Conservation (phyloP, 768 basidiomycete genomes). For the Hemileccinum impolitum region DNA sequence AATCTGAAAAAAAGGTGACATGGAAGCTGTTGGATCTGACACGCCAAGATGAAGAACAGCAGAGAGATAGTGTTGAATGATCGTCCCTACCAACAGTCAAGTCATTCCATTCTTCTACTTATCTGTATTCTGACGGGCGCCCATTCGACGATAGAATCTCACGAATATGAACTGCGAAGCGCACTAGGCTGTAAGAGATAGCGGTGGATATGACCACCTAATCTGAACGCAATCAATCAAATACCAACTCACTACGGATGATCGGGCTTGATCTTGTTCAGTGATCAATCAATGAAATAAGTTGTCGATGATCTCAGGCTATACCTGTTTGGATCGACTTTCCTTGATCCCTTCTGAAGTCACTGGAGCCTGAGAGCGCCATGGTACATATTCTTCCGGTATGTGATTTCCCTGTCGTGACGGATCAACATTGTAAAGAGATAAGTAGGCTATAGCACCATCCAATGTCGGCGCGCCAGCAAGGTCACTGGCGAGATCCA, state of each 20-base stretch:
- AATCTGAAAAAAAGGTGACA: neutral
- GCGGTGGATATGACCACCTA: neutral
- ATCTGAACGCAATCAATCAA: neutral
- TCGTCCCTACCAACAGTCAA: neutral
- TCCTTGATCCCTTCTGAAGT: neutral
- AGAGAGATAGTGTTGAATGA: too few relatives aligned
- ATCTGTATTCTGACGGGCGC: constrained; percentile 16
- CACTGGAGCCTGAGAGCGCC: too few relatives aligned
- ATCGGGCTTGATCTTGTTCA: too few relatives aligned
- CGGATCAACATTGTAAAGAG: too few relatives aligned
- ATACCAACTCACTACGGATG: neutral
- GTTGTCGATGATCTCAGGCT: neutral
- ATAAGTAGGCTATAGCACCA: too few relatives aligned
- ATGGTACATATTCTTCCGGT: too few relatives aligned
- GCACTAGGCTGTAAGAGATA: neutral
- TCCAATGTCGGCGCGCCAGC: too few relatives aligned
- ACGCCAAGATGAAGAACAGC: too few relatives aligned
- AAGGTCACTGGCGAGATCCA: too few relatives aligned
- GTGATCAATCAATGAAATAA: neutral
- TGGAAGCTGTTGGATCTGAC: too few relatives aligned
- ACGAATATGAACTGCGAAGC: constrained; percentile 25
- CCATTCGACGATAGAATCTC: constrained; percentile 36
- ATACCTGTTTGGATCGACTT: neutral
- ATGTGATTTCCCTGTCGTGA: too few relatives aligned
- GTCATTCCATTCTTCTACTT: neutral